A percentile compares a stretch with the other conserved stretches of the same genome.
phyloP scores from a whole-genome alignment of 202 grass and related monocot species.

The Eragrostis tef region DNA sequence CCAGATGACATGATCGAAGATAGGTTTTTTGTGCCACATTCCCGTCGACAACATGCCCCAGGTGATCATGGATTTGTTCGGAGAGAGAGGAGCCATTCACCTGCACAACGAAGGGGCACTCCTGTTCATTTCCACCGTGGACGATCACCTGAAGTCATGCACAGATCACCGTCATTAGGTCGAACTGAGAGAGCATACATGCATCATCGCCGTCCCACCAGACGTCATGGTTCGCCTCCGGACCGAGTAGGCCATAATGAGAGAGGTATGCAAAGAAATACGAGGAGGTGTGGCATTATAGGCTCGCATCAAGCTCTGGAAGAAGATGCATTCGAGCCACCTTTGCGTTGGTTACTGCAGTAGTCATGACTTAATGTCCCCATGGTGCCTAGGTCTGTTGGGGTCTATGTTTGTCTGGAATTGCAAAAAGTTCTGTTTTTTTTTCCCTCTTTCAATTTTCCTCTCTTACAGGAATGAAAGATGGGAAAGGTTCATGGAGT shows the following conservation, averaged over 20 bases:
- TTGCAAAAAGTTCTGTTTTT: conserved; percentile 26
- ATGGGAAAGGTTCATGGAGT: conserved; percentile 61
- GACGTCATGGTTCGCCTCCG: conserved; percentile 49
- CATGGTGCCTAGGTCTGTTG: conserved; percentile 27
- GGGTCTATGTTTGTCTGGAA: too few species aligned
- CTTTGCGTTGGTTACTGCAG: conserved; percentile 27
- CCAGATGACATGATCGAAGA: conserved; percentile 56
- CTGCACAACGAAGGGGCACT: conserved; percentile 59
- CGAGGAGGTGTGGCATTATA: conserved; percentile 47
- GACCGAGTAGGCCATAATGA: conserved; percentile 46
- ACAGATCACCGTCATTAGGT: conserved; percentile 53
- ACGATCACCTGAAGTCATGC: conserved; percentile 60
- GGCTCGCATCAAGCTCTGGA: conserved; percentile 34
- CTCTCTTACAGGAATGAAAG: conserved; percentile 61
- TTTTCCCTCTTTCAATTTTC: conserved; percentile 9
- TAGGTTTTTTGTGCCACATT: conserved; percentile 47
- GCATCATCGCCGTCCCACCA: conserved; percentile 46
- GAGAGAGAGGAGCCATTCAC: conserved; percentile 67
- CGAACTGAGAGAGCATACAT: conserved; percentile 54
- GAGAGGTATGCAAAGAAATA: conserved; percentile 54
- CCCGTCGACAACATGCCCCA: conserved; percentile 49
- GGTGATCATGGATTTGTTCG: conserved; percentile 54
- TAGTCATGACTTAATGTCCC: not conserved
- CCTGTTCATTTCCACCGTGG: conserved; percentile 54
- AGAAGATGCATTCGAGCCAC: conserved; percentile 48